phyloP scores from a whole-genome alignment of 306 rosid species.

The Notholithocarpus densiflorus region DNA sequence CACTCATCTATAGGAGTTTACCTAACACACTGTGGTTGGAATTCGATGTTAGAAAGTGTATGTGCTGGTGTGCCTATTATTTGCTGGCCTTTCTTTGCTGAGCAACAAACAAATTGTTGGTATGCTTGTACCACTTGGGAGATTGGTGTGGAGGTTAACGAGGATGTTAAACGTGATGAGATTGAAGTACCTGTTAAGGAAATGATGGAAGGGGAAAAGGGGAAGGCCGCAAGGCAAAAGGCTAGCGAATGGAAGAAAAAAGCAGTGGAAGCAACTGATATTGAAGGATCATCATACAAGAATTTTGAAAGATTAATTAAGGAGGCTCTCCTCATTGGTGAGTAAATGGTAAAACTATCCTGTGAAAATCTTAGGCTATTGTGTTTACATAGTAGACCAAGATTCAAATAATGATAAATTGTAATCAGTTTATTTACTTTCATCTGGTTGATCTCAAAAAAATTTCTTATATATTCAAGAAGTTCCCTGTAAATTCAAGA shows the following conservation, averaged over 20 bases:
- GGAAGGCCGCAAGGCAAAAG: conserved; percentile 16
- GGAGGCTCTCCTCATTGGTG: too few species aligned
- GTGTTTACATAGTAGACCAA: too few species aligned
- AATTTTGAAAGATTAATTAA: too few species aligned
- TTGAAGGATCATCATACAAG: too few species aligned
- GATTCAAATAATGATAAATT: too few species aligned
- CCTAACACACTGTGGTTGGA: conserved; percentile 40
- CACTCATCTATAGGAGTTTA: conserved; percentile 36
- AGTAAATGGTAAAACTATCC: too few species aligned
- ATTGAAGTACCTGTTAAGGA: conserved; percentile 26
- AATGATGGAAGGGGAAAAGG: conserved; percentile 28
- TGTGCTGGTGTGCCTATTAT: conserved; percentile 31
- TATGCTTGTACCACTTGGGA: conserved; percentile 29
- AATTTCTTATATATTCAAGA: too few species aligned
- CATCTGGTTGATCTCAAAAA: too few species aligned
- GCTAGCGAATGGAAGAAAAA: conserved; percentile 26
- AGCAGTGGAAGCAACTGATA: not conserved
- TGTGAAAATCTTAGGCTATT: too few species aligned
- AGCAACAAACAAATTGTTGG: conserved; percentile 27
- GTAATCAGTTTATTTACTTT: too few species aligned
- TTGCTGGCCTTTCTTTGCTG: conserved; percentile 40
- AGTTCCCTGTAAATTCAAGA: too few species aligned
- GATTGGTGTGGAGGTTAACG: conserved; percentile 29
- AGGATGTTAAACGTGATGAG: conserved; percentile 21
- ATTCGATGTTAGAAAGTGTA: conserved; percentile 24